Evolutionary conservation across 495 filamentous ascomycete genomes (phyloP), one percentile per base, ranked within the genome.

Genomic region (Xylaria palmicola): DNA sequence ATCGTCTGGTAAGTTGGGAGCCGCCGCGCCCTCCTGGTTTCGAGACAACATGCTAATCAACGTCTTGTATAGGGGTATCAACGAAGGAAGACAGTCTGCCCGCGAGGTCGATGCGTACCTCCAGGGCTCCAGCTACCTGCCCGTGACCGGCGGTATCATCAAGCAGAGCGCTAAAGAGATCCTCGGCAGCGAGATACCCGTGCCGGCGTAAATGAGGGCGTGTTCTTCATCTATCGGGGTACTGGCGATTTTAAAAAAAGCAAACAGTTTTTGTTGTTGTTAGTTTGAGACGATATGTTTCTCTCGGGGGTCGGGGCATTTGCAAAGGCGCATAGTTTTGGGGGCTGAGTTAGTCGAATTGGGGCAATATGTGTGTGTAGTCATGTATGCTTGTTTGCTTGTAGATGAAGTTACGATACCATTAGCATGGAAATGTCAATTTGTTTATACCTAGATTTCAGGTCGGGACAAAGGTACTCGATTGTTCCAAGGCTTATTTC

Each of bases 11-110:
- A 84, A 85, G 89, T 82, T 56, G 27, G n/a, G 60, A 59, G 24
- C 30, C 5, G 9, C 10, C 0, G 27, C 10, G 15, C 15, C 19
- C 22, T 8, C 1, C 0, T 22, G 30, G 27, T 17, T 56, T n/a
- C 6, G 12, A 47, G 2, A 49, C 6, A 43, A n/a, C 52, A 41
- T 56, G 29, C 75, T 77, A 72, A 80, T 60, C 52, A 41, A 63
- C 60, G 32, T n/a, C n/a, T n/a, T n/a, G n/a, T n/a, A n/a, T 59
- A 91, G 89, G 91, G 94, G 93, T 75, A 99, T 99, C 82, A 99
- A 99, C 72, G 94, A 99, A 81, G 94, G 94, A 70, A 89, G 94
- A 65, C 89, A 92, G 77, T 88, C 88, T 50, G 94, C 94, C 68
- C 90, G 95, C 58, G 93, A 99, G 74, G 91, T 98, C 51, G 94